A percentile compares a stretch with the other conserved stretches of the same genome.
These are phyloP conservation scores for Akanthomyces uredinophilus DNA, from an alignment of 2,329 filamentous ascomycete species.

Conservation along the genomic window DNA sequence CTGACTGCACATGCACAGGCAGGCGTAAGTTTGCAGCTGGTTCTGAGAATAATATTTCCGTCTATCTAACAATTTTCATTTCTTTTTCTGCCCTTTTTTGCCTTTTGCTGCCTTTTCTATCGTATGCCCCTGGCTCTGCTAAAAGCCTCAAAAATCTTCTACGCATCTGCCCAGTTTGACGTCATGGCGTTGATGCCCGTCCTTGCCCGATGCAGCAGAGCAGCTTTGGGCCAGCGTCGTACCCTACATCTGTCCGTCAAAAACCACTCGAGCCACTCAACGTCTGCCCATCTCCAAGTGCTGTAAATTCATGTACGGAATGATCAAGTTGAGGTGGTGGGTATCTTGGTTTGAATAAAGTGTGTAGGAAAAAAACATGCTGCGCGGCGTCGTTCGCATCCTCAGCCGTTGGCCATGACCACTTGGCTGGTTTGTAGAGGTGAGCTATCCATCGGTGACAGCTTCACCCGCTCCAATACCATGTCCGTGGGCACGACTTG, in stretches of 20 bases:
- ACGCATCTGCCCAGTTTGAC: neutral
- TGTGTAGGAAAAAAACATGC: neutral
- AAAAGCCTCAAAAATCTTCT: neutral
- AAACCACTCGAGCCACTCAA: constrained; percentile 7
- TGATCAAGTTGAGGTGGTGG: neutral
- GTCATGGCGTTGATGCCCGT: constrained; percentile 7
- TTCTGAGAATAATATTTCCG: neutral
- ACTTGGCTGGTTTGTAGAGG: neutral
- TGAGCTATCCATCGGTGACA: neutral
- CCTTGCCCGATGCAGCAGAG: neutral
- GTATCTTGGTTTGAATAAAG: neutral
- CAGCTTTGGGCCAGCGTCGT: neutral
- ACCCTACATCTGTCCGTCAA: neutral
- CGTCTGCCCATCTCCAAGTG: neutral
- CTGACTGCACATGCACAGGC: neutral
- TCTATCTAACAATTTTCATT: neutral
- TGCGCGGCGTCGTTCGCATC: neutral
- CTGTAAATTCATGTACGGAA: neutral
- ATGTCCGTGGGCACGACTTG: constrained; percentile 19
- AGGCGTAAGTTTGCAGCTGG: neutral
- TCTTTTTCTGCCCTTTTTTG: neutral
- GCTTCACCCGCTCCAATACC: neutral
- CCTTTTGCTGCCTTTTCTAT: too few relatives aligned
- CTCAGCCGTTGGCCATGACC: neutral
- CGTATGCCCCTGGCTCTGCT: neutral